These are phyloP conservation scores for Spiromastix sp. DNA, from an alignment of 2,329 filamentous ascomycete species.

Conservation along the genomic window DNA sequence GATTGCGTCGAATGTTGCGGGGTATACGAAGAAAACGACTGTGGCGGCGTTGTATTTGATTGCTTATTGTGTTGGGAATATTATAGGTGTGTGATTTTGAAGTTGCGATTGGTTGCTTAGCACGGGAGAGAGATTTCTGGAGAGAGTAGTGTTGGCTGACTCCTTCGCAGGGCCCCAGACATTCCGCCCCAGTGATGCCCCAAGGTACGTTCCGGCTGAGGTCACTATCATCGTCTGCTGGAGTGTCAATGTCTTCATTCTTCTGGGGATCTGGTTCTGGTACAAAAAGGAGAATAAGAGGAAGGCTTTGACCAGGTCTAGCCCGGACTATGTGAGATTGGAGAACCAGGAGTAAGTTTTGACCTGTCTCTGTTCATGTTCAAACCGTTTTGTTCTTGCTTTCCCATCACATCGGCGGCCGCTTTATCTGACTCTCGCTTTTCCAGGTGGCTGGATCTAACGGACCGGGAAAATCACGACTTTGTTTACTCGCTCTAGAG, in stretches of 20 bases:
- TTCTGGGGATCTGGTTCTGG: not conserved
- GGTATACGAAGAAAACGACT: conserved; percentile 45
- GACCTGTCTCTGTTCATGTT: not conserved
- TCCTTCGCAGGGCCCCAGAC: conserved; percentile 40
- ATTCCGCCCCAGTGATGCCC: conserved; percentile 47
- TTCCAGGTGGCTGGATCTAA: conserved; percentile 47
- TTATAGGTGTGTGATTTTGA: conserved; percentile 37
- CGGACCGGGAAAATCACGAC: conserved; percentile 54
- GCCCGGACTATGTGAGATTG: not conserved
- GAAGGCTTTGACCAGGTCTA: not conserved
- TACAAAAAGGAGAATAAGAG: not conserved
- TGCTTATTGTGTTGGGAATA: conserved; percentile 43
- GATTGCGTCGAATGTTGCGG: conserved; percentile 50
- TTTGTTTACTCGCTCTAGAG: conserved; percentile 45
- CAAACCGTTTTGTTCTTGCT: not conserved
- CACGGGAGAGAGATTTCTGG: conserved; percentile 5
- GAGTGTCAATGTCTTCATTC: conserved; percentile 32
- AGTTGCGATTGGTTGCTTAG: too few species aligned
- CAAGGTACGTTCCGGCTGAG: conserved; percentile 52
- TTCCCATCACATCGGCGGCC: too few species aligned
- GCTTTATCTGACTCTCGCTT: too few species aligned
- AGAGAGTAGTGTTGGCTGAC: not conserved
- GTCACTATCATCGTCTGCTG: conserved; percentile 54
- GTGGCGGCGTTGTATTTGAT: conserved; percentile 40
- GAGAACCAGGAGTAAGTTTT: not conserved